A percentile compares a stretch with the other conserved stretches of the same genome.
These are phyloP conservation scores for Rhizopogon sp. DNA, from an alignment of 768 basidiomycete species.

Conservation along the genomic window DNA sequence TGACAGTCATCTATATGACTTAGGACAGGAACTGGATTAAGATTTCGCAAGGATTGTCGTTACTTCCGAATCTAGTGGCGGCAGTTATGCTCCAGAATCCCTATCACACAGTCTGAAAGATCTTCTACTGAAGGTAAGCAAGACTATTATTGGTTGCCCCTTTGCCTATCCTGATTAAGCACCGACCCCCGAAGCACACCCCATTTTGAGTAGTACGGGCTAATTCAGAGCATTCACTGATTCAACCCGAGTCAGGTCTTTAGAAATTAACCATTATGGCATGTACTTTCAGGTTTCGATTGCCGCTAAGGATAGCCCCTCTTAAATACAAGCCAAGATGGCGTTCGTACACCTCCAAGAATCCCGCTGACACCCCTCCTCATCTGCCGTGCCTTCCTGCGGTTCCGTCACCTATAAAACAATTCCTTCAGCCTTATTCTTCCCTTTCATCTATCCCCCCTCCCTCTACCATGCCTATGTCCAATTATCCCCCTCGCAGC, in stretches of 20 bases:
- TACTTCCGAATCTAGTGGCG: background rate
- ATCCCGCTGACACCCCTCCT: constrained; percentile 26
- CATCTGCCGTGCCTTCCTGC: constrained; percentile 21
- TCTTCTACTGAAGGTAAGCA: constrained; percentile 4
- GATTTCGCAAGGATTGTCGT: constrained; percentile 5
- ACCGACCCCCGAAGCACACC: constrained; percentile 8
- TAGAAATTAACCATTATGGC: constrained; percentile 34
- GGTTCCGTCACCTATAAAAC: constrained; percentile 37
- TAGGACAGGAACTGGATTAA: background rate
- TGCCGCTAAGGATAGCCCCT: constrained; percentile 31
- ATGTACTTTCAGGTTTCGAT: constrained; percentile 26
- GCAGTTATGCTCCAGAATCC: background rate
- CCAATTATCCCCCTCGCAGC: constrained; percentile 31
- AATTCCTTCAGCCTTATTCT: constrained; percentile 10
- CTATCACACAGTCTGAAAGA: constrained; percentile 1
- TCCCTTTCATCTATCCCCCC: constrained; percentile 22
- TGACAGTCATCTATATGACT: background rate
- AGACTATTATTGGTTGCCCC: constrained; percentile 15
- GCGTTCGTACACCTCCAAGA: constrained; percentile 18
- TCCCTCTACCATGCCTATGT: constrained; percentile 35
- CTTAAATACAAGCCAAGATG: constrained; percentile 33
- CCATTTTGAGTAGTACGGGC: constrained; percentile 14
- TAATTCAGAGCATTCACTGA: constrained; percentile 15
- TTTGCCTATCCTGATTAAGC: constrained; percentile 16
- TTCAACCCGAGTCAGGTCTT: constrained; percentile 39